phyloP scores from a whole-genome alignment of 768 basidiomycete genomes.

The Candolleomyces efflorescens region DNA sequence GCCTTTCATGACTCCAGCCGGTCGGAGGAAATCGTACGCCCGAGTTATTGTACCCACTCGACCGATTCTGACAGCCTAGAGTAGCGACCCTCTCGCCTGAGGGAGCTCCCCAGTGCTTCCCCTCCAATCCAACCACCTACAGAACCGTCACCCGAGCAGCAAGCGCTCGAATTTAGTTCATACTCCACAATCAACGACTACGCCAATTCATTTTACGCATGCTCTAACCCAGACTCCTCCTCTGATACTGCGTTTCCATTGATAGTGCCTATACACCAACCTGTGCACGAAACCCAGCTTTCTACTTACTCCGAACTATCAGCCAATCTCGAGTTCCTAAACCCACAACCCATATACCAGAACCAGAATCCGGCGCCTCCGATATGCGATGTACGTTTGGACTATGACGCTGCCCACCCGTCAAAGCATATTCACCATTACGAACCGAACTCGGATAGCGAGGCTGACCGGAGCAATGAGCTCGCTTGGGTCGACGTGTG shows the following conservation, averaged over 20 bases:
- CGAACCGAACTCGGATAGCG: too few relatives aligned
- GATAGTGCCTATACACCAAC: background rate
- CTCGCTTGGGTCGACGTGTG: too few relatives aligned
- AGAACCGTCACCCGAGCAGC: background rate
- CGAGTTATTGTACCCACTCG: too few relatives aligned
- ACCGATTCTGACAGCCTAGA: too few relatives aligned
- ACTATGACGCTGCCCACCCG: too few relatives aligned
- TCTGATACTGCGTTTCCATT: background rate
- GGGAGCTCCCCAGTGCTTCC: background rate
- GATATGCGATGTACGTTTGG: too few relatives aligned
- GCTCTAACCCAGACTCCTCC: background rate
- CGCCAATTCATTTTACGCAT: background rate
- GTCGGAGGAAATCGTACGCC: too few relatives aligned
- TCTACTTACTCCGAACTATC: background rate
- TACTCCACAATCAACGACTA: background rate
- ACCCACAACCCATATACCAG: background rate
- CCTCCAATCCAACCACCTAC: background rate
- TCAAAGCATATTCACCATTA: too few relatives aligned
- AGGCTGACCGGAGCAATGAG: too few relatives aligned
- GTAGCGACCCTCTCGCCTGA: background rate
- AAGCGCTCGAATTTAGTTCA: background rate
- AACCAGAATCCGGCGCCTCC: background rate
- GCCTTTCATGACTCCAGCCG: too few relatives aligned
- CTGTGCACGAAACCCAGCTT: background rate
- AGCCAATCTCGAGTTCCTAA: background rate